Base-by-base conservation (phyloP, 148 eudicot species). In the Spergularia marina region DNA sequence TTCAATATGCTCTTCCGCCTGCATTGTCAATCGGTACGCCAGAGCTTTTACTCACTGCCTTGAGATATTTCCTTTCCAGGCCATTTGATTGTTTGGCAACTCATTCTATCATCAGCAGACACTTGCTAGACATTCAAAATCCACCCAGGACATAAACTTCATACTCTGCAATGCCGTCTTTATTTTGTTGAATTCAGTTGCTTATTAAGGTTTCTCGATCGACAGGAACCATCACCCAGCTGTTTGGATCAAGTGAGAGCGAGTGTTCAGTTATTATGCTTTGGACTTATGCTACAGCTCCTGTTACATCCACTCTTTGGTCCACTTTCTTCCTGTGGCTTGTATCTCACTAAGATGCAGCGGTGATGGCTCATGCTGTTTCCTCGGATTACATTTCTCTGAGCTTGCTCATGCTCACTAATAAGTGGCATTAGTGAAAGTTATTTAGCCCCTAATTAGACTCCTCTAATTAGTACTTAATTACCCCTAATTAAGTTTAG, bases 1-100 rank as follows among this genome's bases (percentile, higher is more conserved):
- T 94, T 77, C 98, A 91, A 54, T 90, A 80, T 80, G 88, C 93
- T 12, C 79, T 91, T 74, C 98, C 98, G 57, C 76, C 76, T 60
- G 57, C 76, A 41, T 13, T 73, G 15, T 7, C 40, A 34, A 30
- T 71, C 20, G 74, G 61, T 70, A 70, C 17, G 52, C 51, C 7
- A 11, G 20, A 13, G 68, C 36, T 13, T 64, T 2, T 64, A 10
- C 41, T 14, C 49, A 9, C 49, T 44, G 49, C 49, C 47, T 9
- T 9, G 1, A 44, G 49, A 44, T 44, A 44, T 44, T 44, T 44
- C 49, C 49, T 44, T 44, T 6, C n/a, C n/a, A n/a, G n/a, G n/a
- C n/a, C 7, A 44, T 44, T 44, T 44, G 1, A 6, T 6, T 44
- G 49, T 44, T 44, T 44, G 49, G 8, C 7, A 44, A 6, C 49